A percentile compares a stretch with the other conserved stretches of the same genome.
Conservation (phyloP, 2,329 filamentous ascomycete genomes). For the Fusarium subglutinans region DNA sequence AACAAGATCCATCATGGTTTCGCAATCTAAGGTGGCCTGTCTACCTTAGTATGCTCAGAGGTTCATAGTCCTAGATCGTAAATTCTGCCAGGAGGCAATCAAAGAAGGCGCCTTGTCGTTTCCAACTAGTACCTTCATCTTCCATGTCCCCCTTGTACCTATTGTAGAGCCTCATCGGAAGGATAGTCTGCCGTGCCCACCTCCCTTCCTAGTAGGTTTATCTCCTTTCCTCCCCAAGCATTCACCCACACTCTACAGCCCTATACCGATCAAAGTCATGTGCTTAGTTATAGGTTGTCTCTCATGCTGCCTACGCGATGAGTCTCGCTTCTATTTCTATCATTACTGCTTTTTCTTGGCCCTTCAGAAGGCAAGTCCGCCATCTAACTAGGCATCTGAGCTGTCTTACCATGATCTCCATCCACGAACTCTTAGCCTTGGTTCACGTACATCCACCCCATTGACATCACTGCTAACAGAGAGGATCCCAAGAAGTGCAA, state of each 20-base stretch:
- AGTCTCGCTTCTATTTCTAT: background rate
- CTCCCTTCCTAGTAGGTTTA: background rate
- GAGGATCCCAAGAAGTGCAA: background rate
- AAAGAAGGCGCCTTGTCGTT: background rate
- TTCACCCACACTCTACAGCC: background rate
- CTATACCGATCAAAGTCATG: background rate
- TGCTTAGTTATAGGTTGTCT: background rate
- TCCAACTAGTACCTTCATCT: background rate
- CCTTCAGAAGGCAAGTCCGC: background rate
- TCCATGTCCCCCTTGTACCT: background rate
- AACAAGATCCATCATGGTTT: background rate
- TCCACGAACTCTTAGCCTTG: background rate
- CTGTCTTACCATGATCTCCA: background rate
- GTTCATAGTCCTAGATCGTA: background rate
- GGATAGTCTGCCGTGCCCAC: background rate
- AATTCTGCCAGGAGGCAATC: background rate
- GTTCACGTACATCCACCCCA: background rate
- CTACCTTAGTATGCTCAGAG: background rate
- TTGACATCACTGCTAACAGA: background rate
- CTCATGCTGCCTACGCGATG: background rate
- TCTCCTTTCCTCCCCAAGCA: background rate
- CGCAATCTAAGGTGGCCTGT: background rate
- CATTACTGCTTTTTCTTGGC: background rate
- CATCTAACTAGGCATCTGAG: background rate
- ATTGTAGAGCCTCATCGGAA: background rate